These are phyloP conservation scores for Trebouxia sp. DNA, from an alignment of 139 green algal genomes.

Conservation along the genomic window DNA sequence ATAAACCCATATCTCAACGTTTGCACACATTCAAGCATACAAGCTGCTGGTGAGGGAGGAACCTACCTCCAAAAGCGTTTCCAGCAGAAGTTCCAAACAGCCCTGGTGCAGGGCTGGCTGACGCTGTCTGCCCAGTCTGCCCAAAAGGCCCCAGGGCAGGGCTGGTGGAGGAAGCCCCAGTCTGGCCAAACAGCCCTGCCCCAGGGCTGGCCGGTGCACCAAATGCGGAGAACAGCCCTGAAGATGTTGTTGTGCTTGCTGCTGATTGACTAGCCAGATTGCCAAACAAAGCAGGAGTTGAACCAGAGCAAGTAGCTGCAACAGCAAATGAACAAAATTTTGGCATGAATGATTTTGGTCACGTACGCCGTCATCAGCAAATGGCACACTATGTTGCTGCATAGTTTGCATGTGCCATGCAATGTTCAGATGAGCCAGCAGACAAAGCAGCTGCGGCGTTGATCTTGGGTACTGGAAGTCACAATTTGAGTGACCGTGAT, in stretches of 20 bases:
- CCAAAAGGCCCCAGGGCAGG: no score
- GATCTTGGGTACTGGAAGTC: no score
- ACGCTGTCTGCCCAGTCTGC: no score
- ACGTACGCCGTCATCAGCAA: not conserved
- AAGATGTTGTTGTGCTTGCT: not conserved
- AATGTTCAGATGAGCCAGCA: no score
- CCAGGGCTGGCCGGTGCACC: not conserved
- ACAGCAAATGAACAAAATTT: not conserved
- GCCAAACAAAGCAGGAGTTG: not conserved
- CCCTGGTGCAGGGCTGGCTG: no score
- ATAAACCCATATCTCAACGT: not conserved
- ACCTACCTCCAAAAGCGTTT: not conserved
- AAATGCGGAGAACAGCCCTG: conserved; percentile 15
- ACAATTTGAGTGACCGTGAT: no score
- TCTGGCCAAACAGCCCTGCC: conserved; percentile 7
- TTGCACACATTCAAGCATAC: not conserved
- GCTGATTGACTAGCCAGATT: not conserved
- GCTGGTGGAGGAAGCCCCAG: not conserved
- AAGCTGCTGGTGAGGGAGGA: not conserved
- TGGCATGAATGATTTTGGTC: not conserved
- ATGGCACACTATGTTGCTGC: not conserved
- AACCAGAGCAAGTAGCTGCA: not conserved
- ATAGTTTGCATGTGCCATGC: no score
- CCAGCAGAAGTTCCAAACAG: no score
- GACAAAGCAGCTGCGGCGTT: no score